Evolutionary conservation across 352 stramenopile genomes (phyloP).

Genomic region (Blastocystis sp.): DNA sequence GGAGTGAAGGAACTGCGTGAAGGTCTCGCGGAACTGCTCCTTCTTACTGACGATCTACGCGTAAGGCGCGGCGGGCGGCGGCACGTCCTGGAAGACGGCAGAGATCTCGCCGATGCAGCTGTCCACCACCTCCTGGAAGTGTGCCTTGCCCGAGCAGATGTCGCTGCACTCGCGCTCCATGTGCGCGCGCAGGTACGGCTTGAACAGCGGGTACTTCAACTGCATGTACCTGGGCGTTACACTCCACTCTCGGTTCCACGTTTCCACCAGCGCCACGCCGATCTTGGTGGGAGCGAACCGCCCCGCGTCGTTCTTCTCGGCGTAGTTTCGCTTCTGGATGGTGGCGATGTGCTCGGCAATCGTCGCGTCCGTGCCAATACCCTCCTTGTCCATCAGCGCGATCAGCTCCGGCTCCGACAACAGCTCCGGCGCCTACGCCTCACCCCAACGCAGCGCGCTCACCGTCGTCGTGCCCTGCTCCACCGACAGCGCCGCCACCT

Average conservation of each 20-base stretch:
- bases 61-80: slow-evolving; percentile 73
- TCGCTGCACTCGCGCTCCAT: slow-evolving; percentile 87
- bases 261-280: slow-evolving; percentile 83
- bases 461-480: slow-evolving; percentile 55
- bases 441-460: slow-evolving; percentile 70
- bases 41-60: slow-evolving; percentile 74
- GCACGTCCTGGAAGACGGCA: slow-evolving; percentile 73
- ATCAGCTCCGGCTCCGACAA: slow-evolving; percentile 88
- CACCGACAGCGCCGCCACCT: slow-evolving; percentile 22
- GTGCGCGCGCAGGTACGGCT: slow-evolving; percentile 86
- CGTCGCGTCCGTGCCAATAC: slow-evolving; percentile 89
- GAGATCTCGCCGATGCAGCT: slow-evolving; percentile 83
- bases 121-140: slow-evolving; percentile 78
- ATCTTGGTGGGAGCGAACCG: slow-evolving; percentile 87
- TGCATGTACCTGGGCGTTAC: slow-evolving; percentile 79
- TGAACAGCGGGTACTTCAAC: slow-evolving; percentile 91
- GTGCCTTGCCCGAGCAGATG: slow-evolving; percentile 79
- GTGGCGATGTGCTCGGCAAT: slow-evolving; percentile 97
- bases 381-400: slow-evolving; percentile 87
- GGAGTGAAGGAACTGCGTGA: slow-evolving; percentile 80
- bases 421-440: slow-evolving; percentile 80
- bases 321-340: slow-evolving; percentile 94
- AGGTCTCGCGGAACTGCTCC: slow-evolving; percentile 83
- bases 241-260: slow-evolving; percentile 69
- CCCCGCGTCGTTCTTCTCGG: slow-evolving; percentile 85